Conservation (phyloP, 1,139 yeast species). For the Taphrina sp. region DNA sequence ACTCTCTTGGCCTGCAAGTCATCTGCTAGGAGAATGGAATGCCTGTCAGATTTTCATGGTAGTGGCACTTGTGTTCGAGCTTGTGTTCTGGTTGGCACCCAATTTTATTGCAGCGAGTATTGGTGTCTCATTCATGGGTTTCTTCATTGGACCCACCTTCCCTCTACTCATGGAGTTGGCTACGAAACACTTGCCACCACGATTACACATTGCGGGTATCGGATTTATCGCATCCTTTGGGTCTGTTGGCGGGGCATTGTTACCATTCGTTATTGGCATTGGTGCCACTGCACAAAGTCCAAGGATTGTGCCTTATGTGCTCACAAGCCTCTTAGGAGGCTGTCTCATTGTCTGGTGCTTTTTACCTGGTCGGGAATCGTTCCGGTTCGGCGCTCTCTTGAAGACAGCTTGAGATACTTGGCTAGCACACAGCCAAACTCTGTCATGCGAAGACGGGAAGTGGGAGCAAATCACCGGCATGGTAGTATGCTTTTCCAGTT, state of each 20-base stretch:
- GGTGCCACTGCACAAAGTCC: slow-evolving; percentile 23
- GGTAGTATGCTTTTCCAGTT: no score
- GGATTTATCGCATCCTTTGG: slow-evolving; percentile 78
- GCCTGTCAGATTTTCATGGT: slow-evolving; percentile 38
- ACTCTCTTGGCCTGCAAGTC: slow-evolving; percentile 45
- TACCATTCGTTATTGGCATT: slow-evolving; percentile 46
- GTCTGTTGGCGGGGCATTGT: slow-evolving; percentile 73
- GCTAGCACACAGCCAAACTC: no score
- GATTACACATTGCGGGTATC: slow-evolving; percentile 63
- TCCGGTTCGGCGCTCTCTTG: no score
- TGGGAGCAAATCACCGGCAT: no score
- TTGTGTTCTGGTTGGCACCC: slow-evolving; percentile 42
- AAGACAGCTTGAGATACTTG: no score
- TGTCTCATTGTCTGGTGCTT: slow-evolving; percentile 11
- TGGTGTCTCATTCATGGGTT: slow-evolving; percentile 58
- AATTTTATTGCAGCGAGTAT: slow-evolving; percentile 41
- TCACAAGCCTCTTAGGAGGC: slow-evolving; percentile 19
- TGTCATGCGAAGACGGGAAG: no score
- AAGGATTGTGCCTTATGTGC: slow-evolving; percentile 14
- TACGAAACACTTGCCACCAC: slow-evolving; percentile 60
- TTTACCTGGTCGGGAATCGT: slow-evolving; percentile 22
- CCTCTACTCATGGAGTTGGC: slow-evolving; percentile 72
- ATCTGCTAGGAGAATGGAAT: slow-evolving; percentile 40
- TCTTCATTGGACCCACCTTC: slow-evolving; percentile 75
- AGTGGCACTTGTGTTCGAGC: slow-evolving; percentile 39